These are phyloP conservation scores for Podospora didyma DNA, from an alignment of 495 filamentous ascomycete species.

Conservation along the genomic window DNA sequence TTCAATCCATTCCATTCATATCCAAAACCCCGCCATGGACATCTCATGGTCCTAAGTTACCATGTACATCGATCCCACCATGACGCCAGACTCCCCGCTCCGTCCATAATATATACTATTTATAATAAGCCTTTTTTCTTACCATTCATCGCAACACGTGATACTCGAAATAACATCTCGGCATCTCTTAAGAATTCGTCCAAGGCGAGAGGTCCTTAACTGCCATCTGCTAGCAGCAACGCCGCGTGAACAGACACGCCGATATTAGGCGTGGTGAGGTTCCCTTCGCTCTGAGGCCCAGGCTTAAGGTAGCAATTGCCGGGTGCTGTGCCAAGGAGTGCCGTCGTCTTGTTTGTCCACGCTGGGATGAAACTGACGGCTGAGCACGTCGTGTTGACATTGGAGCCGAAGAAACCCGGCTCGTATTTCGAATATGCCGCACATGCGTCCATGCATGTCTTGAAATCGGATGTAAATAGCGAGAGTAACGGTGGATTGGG, in stretches of 20 bases:
- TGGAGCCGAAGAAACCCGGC: constrained; percentile 19
- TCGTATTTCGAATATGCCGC: constrained; percentile 36
- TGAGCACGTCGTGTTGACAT: constrained; percentile 31
- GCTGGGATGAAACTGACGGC: constrained; percentile 41
- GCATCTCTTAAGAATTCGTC: too few species aligned
- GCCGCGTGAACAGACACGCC: constrained; percentile 24
- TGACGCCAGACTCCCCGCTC: too few species aligned
- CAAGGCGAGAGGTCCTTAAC: too few species aligned
- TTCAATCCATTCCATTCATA: too few species aligned
- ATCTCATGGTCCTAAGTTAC: too few species aligned
- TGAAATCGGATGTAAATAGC: constrained; percentile 38
- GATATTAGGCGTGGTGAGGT: constrained; percentile 26
- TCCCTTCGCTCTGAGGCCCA: constrained; percentile 30
- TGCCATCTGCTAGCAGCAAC: constrained; percentile 5
- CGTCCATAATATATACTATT: too few species aligned
- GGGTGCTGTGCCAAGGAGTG: constrained; percentile 24
- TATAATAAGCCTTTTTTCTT: too few species aligned
- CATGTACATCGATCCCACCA: too few species aligned
- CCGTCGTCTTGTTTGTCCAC: constrained; percentile 35
- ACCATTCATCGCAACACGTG: too few species aligned
- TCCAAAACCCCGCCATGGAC: too few species aligned
- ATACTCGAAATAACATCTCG: too few species aligned
- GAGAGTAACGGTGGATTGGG: constrained; percentile 25
- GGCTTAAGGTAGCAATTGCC: constrained; percentile 48
- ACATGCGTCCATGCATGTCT: constrained; percentile 46